Base-by-base conservation (phyloP, 331 rosid genomes). In the Erythrophleum ivorense region DNA sequence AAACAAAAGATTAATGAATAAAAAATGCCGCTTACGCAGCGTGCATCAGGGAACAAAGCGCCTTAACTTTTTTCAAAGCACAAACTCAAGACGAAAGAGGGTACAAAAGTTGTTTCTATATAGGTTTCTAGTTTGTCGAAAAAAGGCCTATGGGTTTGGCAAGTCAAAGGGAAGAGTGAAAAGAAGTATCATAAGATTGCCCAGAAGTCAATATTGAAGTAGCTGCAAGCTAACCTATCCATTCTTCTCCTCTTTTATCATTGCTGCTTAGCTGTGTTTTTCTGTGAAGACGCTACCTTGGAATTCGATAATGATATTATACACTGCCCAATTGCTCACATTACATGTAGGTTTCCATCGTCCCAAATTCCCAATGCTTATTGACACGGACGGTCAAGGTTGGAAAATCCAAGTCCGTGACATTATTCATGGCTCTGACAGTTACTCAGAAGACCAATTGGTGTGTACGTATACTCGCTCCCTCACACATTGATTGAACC, bases 241-340 rank as follows among this genome's bases (percentile, higher is more conserved):
- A 50, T 63, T 33, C 7, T n/a, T 40, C 73, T n/a, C 40, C 31
- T 67, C 52, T 67, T 67, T n/a, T 9, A 67, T 40, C 73, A 67
- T 41, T 40, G 52, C 50, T 67, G 73, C 50, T 67, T 67, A 67
- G 73, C 52, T 67, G 73, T 65, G 45, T 64, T 12, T 12, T 62
- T 13, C 3, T 31, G 29, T 36, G 40, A 36, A 36, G 40, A 36
- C 40, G 40, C 40, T 36, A 62, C 41, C 6, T 65, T 65, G 48
- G 71, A 65, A 65, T 65, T 65, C 48, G 9, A 43, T 43, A 38
- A 13, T 58, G 36, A 46, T 9, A 9, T 8, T 2, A 21, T 24
- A 2, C 64, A 57, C 34, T 0, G 36, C 36, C 21, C 65, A 58
- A 7, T 5, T 18, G 33, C 5, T 19, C 19, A n/a, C 33, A 18